Base-by-base conservation (phyloP, 306 rosid genomes). In the Gastrolobium bilobum region DNA sequence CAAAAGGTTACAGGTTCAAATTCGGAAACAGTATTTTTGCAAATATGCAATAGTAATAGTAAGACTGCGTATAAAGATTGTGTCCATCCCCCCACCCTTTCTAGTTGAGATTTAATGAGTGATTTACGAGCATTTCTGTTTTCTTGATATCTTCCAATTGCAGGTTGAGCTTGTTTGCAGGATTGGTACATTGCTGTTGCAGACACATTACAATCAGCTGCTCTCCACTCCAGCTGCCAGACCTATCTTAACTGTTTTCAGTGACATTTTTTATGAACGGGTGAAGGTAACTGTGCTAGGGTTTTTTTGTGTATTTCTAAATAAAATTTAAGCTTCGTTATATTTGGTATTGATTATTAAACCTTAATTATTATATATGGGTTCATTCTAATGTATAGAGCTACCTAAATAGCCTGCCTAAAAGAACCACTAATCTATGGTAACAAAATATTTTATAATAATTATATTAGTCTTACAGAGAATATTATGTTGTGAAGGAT, bases 121-220 rank as follows among this genome's bases (percentile, higher is more conserved):
- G 26, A 20, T 20, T 60, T 52, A 14, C 6, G 31, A 34, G 56
- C 1, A 60, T 73, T 74, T 37, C 47, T 67, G 67, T 64, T 51
- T 43, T 44, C 61, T 48, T 64, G 38, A 39, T 77, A 20, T 20
- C 26, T 20, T 20, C 26, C 26, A 68, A 51, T 70, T 85, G 87
- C 92, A 95, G 99, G 89, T 94, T 75, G 99, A 95, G 88, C 96
- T 95, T 61, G 88, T 92, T 72, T 92, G 96, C 84, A 86, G 97
- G 86, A 81, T 91, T 64, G 79, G 90, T 59, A 86, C 91, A n/a
- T 58, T 92, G 74, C 79, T 95, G 48, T 35, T 86, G 81, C 97
- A 92, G 88, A 91, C 89, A 6, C 97, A 95, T 87, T 80, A 84
- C 67, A 85, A 88, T 86, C 99, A 95, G 83, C 87, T 95, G 82